A percentile compares a stretch with the other conserved stretches of the same genome.
Conservation (phyloP, 495 filamentous ascomycete genomes). For the Daldinia bambusicola region DNA sequence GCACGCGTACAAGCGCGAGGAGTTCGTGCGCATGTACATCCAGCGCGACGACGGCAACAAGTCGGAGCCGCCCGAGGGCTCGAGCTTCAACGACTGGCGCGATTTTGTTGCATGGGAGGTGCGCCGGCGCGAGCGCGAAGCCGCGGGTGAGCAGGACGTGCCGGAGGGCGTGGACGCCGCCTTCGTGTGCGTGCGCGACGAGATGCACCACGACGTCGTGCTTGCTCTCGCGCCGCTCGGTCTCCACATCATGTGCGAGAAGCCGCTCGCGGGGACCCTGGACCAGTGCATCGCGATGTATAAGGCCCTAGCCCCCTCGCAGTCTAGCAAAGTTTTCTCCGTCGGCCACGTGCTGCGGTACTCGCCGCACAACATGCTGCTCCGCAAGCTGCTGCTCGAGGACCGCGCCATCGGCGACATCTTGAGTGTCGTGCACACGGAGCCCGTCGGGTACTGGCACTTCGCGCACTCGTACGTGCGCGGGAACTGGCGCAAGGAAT, state of each 20-base stretch:
- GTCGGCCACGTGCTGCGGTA: constrained; percentile 87
- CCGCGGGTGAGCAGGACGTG: constrained; percentile 53
- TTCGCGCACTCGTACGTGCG: constrained; percentile 93
- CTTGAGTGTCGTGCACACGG: constrained; percentile 86
- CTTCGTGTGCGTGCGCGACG: constrained; percentile 89
- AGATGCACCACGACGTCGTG: constrained; percentile 85
- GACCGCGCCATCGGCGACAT: constrained; percentile 85
- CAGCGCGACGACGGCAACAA: constrained; percentile 61
- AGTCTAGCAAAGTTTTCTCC: constrained; percentile 71
- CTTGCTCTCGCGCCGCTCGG: constrained; percentile 71
- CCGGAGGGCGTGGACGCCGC: constrained; percentile 76
- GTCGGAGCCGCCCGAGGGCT: constrained; percentile 52
- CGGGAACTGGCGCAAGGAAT: constrained; percentile 91
- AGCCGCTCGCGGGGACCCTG: constrained; percentile 84
- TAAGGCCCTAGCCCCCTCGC: constrained; percentile 57
- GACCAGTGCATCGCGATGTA: constrained; percentile 80
- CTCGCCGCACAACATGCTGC: constrained; percentile 86
- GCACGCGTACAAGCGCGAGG: constrained; percentile 74
- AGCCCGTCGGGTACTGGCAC: constrained; percentile 97
- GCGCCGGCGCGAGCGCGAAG: constrained; percentile 59
- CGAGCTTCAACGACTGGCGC: constrained; percentile 78
- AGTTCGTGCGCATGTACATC: constrained; percentile 74
- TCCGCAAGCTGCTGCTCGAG: constrained; percentile 79
- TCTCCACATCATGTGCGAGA: constrained; percentile 93
- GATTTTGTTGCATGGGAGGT: constrained; percentile 75